A percentile compares a stretch with the other conserved stretches of the same genome.
Conservation (phyloP, 768 basidiomycete species). For the Artomyces pyxidatus region DNA sequence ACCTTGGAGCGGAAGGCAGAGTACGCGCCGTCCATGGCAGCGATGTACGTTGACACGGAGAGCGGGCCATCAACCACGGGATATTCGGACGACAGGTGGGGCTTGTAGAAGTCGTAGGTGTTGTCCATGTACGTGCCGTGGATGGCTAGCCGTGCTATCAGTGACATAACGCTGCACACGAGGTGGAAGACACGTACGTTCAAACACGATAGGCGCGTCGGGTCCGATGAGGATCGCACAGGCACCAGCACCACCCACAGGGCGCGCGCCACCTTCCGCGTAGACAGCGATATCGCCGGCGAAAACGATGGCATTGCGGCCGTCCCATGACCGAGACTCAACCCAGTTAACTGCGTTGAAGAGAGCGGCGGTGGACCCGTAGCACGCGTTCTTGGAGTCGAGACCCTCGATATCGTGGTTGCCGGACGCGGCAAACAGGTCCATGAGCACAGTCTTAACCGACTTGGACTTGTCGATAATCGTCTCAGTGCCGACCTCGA, state of each 20-base stretch:
- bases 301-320: slow-evolving; percentile 94
- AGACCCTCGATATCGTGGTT: slow-evolving; percentile 98
- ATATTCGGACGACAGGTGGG: slow-evolving; percentile 88
- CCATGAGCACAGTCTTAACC: slow-evolving; percentile 97
- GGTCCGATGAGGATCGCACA: slow-evolving; percentile 94
- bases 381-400: slow-evolving; percentile 99
- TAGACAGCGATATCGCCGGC: slow-evolving; percentile 97
- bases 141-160: slow-evolving; percentile 47
- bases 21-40: slow-evolving; percentile 89
- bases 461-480: slow-evolving; percentile 99
- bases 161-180: neutral
- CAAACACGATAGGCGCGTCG: slow-evolving; percentile 88
- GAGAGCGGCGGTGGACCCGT: slow-evolving; percentile 95
- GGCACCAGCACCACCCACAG: slow-evolving; percentile 95
- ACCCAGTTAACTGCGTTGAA: slow-evolving; percentile 99
- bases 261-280: slow-evolving; percentile 90
- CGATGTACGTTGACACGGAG: slow-evolving; percentile 91
- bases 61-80: slow-evolving; percentile 97
- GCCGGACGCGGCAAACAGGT: slow-evolving; percentile 86
- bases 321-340: slow-evolving; percentile 94
- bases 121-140: slow-evolving; percentile 98
- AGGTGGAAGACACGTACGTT: slow-evolving; percentile 58
- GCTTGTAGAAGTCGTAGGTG: slow-evolving; percentile 99
- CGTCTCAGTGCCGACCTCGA: slow-evolving; percentile 98
- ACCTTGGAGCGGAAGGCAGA: slow-evolving; percentile 75